phyloP scores from a whole-genome alignment of 345 rosid species.

The Durio zibethinus region DNA sequence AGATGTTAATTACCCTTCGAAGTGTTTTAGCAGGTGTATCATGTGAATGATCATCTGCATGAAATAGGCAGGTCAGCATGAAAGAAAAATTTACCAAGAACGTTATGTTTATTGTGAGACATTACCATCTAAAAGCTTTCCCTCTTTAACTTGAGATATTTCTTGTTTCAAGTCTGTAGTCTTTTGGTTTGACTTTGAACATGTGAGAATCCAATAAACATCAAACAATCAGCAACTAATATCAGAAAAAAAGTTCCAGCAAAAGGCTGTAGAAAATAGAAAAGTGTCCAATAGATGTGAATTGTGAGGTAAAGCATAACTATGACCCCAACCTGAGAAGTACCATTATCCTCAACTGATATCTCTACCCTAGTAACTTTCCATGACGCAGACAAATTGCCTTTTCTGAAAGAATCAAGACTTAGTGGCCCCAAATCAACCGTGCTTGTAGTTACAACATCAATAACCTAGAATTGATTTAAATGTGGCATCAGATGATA shows the following conservation, averaged over 20 bases:
- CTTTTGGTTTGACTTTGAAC: conserved; percentile 37
- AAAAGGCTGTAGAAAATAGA: not conserved
- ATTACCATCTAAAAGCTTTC: conserved; percentile 34
- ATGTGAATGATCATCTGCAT: conserved; percentile 49
- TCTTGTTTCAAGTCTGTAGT: conserved; percentile 34
- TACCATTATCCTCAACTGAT: conserved; percentile 26
- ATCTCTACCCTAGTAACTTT: conserved; percentile 37
- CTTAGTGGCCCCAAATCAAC: conserved; percentile 79
- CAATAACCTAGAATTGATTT: conserved; percentile 51
- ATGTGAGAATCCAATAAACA: conserved; percentile 18
- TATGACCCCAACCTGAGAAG: conserved; percentile 46
- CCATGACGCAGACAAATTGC: conserved; percentile 79
- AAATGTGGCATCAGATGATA: conserved; percentile 5
- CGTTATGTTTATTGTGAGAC: not conserved
- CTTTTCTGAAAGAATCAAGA: conserved; percentile 78
- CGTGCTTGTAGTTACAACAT: conserved; percentile 61
- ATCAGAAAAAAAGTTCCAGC: conserved; percentile 10
- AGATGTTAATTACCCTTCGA: conserved; percentile 63
- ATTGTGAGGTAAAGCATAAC: conserved; percentile 3
- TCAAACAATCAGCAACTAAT: conserved; percentile 23
- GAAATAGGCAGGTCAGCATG: conserved; percentile 18
- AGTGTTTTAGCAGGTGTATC: conserved; percentile 64
- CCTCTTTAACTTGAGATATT: conserved; percentile 36
- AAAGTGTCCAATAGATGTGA: not conserved
- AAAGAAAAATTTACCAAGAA: conserved; percentile 5